These are phyloP conservation scores for Eremochloa ophiuroides DNA, from an alignment of 176 grass and related monocot species.

Conservation along the genomic window DNA sequence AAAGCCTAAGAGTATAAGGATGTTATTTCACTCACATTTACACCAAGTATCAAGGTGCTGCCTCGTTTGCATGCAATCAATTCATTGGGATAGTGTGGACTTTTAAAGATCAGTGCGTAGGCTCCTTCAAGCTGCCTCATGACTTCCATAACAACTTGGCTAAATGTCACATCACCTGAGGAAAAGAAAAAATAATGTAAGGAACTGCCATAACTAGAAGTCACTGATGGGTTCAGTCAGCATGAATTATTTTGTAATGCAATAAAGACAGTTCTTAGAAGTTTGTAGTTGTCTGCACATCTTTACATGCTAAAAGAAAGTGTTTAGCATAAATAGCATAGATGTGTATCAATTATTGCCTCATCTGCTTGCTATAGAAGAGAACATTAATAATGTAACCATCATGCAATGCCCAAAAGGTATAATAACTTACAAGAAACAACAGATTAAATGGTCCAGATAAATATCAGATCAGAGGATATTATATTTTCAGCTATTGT, in stretches of 20 bases:
- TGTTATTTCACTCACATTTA: conserved; percentile 61
- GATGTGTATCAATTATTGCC: not conserved
- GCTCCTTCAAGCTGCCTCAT: conserved; percentile 99
- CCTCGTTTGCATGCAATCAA: conserved; percentile 84
- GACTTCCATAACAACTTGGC: conserved; percentile 91
- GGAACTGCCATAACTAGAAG: not conserved
- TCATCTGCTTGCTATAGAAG: not conserved
- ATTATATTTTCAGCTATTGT: not conserved
- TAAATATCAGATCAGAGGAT: conserved; percentile 19
- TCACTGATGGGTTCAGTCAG: not conserved
- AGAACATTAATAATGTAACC: not conserved
- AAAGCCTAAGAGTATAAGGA: not conserved
- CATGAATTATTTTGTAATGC: not conserved
- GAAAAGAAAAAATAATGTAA: not conserved
- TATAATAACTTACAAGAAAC: not conserved
- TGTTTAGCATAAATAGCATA: not conserved
- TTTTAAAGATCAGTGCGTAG: conserved; percentile 95
- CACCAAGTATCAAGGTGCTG: conserved; percentile 76
- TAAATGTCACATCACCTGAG: conserved; percentile 73
- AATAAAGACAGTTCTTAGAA: not conserved
- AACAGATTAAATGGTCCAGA: not conserved
- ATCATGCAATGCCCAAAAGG: not conserved
- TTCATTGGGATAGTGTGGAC: conserved; percentile 88
- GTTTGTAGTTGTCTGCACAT: not conserved
- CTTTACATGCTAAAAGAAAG: not conserved